phyloP scores from a whole-genome alignment of 108 stramenopile species.

The Fistulifera pelliculosa region DNA sequence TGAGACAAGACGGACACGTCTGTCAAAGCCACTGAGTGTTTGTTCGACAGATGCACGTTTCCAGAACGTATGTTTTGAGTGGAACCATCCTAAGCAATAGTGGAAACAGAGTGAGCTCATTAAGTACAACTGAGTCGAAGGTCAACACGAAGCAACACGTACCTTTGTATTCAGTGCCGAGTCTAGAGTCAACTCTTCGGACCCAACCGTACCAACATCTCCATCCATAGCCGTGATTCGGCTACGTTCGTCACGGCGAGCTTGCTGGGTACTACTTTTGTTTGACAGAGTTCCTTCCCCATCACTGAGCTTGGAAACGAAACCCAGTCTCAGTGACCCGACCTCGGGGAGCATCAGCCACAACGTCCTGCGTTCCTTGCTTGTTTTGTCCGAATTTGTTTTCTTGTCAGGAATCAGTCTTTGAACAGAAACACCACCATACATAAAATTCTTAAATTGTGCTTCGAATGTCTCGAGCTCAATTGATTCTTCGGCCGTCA shows the following conservation, averaged over 20 bases:
- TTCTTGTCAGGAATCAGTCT: slow-evolving; percentile 42
- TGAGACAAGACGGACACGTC: slow-evolving; percentile 57
- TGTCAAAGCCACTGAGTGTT: slow-evolving; percentile 64
- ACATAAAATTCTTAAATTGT: slow-evolving; percentile 70
- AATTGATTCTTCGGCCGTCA: slow-evolving; percentile 34
- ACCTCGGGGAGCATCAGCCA: slow-evolving; percentile 76
- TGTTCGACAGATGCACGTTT: slow-evolving; percentile 65
- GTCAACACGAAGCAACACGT: neutral
- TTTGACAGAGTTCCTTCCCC: slow-evolving; percentile 18
- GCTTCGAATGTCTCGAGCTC: slow-evolving; percentile 49
- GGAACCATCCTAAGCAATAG: slow-evolving; percentile 5
- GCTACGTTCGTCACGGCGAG: slow-evolving; percentile 4
- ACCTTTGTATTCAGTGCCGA: slow-evolving; percentile 29
- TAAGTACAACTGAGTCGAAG: neutral
- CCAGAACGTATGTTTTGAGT: slow-evolving; percentile 22
- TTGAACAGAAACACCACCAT: slow-evolving; percentile 69
- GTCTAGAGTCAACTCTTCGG: slow-evolving; percentile 49
- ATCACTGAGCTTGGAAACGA: slow-evolving; percentile 53
- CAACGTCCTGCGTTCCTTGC: slow-evolving; percentile 59
- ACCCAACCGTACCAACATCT: slow-evolving; percentile 17
- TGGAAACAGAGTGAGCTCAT: neutral
- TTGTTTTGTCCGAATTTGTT: slow-evolving; percentile 27
- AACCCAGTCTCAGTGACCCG: slow-evolving; percentile 58
- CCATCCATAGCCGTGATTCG: neutral
- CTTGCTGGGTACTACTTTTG: slow-evolving; percentile 16